phyloP scores from a whole-genome alignment of 2,329 filamentous ascomycete genomes.

The Monosporascus sp. region DNA sequence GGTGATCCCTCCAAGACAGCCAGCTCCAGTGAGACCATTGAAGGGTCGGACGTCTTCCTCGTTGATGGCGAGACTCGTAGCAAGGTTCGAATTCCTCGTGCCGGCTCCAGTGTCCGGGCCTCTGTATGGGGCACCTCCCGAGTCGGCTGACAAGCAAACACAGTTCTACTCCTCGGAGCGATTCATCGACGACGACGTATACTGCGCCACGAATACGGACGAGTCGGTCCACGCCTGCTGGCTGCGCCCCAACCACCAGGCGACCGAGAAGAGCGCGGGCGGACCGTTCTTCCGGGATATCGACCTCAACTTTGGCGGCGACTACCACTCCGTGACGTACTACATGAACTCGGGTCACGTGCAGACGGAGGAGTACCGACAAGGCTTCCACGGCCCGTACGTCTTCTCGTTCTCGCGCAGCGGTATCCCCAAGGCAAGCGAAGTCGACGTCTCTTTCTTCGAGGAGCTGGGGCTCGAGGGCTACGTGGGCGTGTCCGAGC shows the following conservation, averaged over 20 bases:
- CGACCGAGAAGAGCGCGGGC: constrained; percentile 51
- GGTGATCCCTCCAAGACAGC: constrained; percentile 41
- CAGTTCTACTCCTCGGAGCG: constrained; percentile 55
- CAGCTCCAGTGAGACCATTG: constrained; percentile 37
- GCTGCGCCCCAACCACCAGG: constrained; percentile 31
- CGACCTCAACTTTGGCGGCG: constrained; percentile 48
- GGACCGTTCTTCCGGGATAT: constrained; percentile 54
- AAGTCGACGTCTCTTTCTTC: constrained; percentile 51
- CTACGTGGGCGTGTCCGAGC: constrained; percentile 42
- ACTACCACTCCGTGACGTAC: constrained; percentile 48
- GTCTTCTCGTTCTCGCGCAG: constrained; percentile 49
- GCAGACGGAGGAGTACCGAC: constrained; percentile 49
- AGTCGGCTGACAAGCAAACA: neutral
- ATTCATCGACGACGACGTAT: constrained; percentile 54
- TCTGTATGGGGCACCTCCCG: too few relatives aligned
- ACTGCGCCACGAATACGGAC: constrained; percentile 37
- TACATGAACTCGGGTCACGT: constrained; percentile 57
- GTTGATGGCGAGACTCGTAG: constrained; percentile 51
- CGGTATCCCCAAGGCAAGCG: constrained; percentile 35
- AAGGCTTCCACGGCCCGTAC: constrained; percentile 54
- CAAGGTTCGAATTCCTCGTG: constrained; percentile 32
- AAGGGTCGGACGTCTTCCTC: constrained; percentile 41
- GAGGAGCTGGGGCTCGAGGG: constrained; percentile 44
- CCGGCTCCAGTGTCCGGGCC: too few relatives aligned
- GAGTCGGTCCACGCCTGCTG: constrained; percentile 24